These are phyloP conservation scores for Dryadomyces quercivorus DNA, from an alignment of 2,329 filamentous ascomycete genomes.

Conservation along the genomic window DNA sequence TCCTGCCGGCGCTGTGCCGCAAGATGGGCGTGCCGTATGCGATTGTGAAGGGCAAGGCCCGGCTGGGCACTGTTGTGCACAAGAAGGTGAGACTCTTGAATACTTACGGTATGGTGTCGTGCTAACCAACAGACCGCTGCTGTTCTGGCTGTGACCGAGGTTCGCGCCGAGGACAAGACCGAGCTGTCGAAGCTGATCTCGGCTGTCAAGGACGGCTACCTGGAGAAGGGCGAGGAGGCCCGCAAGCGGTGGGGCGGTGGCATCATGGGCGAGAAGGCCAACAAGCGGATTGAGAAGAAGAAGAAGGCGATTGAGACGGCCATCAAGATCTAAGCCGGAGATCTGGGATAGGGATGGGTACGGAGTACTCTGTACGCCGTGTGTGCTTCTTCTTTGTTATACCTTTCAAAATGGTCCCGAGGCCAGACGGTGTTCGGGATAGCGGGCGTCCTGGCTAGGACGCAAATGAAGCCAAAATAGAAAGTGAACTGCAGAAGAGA, in stretches of 20 bases:
- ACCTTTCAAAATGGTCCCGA: background rate
- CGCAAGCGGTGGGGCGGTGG: constrained; percentile 97
- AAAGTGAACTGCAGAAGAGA: background rate
- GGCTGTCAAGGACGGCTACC: constrained; percentile 95
- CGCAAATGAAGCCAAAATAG: background rate
- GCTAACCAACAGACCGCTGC: constrained; percentile 63
- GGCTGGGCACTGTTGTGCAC: constrained; percentile 97
- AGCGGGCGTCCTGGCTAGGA: constrained; percentile 1
- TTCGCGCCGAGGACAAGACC: constrained; percentile 94
- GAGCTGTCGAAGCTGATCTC: constrained; percentile 96
- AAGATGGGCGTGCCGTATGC: constrained; percentile 99
- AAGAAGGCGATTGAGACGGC: constrained; percentile 86
- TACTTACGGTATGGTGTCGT: no score
- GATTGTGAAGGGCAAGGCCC: constrained; percentile 99
- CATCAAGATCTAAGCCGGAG: constrained; percentile 85
- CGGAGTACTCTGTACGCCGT: background rate
- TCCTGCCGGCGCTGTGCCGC: constrained; percentile 96
- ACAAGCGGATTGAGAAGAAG: constrained; percentile 67
- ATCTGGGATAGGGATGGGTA: background rate
- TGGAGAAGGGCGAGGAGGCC: constrained; percentile 85
- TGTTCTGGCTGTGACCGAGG: constrained; percentile 90
- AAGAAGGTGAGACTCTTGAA: constrained; percentile 96
- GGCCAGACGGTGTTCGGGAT: background rate
- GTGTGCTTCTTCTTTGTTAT: background rate
- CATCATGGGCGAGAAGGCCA: constrained; percentile 96